phyloP scores from a whole-genome alignment of 2,329 filamentous ascomycete species.

The Epichloe elymi region DNA sequence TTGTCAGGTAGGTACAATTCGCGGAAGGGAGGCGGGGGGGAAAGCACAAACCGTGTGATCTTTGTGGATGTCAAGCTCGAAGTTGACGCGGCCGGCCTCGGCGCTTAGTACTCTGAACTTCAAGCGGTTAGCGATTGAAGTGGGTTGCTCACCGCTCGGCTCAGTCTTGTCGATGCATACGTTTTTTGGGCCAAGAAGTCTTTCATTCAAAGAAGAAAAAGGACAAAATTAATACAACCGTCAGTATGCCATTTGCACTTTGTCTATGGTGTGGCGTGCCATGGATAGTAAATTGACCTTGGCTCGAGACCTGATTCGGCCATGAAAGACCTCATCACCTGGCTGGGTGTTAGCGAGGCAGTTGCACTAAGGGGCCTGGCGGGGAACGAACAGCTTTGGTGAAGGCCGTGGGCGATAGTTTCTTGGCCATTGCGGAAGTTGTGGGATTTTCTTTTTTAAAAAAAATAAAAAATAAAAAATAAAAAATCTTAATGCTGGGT shows the following conservation, averaged over 20 bases:
- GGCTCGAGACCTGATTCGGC: conserved; percentile 78
- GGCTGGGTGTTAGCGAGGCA: neutral
- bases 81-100: conserved; percentile 53
- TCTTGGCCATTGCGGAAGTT: conserved; percentile 18
- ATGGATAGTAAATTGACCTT: conserved; percentile 38
- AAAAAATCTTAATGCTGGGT: no score
- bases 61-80: conserved; percentile 61
- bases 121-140: neutral
- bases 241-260: neutral
- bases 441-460: no score
- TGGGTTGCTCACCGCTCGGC: neutral
- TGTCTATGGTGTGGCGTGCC: neutral
- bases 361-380: conserved; percentile 1
- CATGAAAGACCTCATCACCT: conserved; percentile 82
- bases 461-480: no score
- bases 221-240: no score
- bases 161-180: neutral
- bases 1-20: neutral
- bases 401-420: conserved; percentile 21
- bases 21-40: neutral
- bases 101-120: conserved; percentile 57
- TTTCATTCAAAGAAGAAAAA: neutral
- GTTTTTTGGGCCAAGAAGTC: conserved; percentile 15
- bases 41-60: conserved; percentile 52
- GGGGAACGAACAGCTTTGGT: conserved; percentile 18